phyloP scores from a whole-genome alignment of 495 filamentous ascomycete genomes.

The Cetradonia linearis region DNA sequence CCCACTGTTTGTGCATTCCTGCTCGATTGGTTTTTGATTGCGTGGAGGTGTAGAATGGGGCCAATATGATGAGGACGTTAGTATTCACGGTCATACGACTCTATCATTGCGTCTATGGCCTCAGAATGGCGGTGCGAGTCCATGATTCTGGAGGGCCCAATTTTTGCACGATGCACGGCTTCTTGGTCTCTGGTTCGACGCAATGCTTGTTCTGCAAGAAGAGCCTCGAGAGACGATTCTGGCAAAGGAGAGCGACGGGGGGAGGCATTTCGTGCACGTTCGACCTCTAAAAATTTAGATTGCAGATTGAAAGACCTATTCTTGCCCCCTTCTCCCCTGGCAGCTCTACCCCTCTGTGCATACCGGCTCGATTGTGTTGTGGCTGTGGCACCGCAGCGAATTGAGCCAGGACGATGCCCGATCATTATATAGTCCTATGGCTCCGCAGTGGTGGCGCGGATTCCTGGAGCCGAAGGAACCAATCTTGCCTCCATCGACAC shows the following conservation, averaged over 20 bases:
- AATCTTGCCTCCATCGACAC: background rate
- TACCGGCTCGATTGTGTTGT: background rate
- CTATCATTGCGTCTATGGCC: background rate
- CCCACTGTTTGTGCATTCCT: background rate
- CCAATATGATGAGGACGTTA: background rate
- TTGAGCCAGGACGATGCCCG: background rate
- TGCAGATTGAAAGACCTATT: too few species aligned
- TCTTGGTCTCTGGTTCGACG: background rate
- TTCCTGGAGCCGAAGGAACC: background rate
- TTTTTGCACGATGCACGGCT: background rate
- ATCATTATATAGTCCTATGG: background rate
- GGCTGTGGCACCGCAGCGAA: background rate
- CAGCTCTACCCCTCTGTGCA: background rate
- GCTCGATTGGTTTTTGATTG: background rate
- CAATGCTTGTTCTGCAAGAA: background rate
- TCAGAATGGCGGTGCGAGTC: background rate
- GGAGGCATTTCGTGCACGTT: background rate
- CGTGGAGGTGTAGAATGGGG: background rate
- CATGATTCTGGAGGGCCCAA: background rate
- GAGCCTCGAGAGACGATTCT: background rate
- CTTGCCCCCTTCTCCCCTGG: too few species aligned
- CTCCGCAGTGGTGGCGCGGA: background rate
- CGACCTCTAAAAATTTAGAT: too few species aligned
- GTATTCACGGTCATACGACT: background rate
- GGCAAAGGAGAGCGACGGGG: background rate